These are phyloP conservation scores for Coniochaeta sp. DNA, from an alignment of 2,329 filamentous ascomycete genomes.

Conservation along the genomic window DNA sequence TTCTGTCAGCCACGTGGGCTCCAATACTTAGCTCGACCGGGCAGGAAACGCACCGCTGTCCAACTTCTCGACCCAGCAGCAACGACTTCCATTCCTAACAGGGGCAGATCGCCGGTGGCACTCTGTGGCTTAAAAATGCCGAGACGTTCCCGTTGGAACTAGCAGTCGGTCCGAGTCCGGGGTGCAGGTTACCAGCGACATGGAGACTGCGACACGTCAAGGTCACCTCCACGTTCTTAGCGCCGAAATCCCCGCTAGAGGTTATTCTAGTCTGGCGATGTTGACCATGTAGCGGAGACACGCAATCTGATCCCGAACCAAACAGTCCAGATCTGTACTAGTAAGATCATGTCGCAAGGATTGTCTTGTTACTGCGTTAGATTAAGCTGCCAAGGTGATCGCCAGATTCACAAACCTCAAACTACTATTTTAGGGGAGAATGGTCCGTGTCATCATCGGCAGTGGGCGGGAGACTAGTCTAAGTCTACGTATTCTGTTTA, in stretches of 20 bases:
- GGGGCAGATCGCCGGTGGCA: not conserved
- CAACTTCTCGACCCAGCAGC: not conserved
- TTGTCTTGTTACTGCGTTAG: too few relatives aligned
- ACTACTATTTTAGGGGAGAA: too few relatives aligned
- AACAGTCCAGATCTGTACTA: too few relatives aligned
- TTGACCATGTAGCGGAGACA: not conserved
- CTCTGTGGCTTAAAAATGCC: not conserved
- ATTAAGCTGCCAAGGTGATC: too few relatives aligned
- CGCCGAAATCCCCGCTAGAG: not conserved
- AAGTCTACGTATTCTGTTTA: too few relatives aligned
- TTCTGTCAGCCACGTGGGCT: not conserved
- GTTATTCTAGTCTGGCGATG: not conserved
- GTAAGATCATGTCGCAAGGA: too few relatives aligned
- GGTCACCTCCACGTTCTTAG: not conserved
- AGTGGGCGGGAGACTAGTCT: too few relatives aligned
- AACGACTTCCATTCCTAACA: not conserved
- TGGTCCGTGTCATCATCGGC: too few relatives aligned
- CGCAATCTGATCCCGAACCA: not conserved
- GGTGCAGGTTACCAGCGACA: not conserved
- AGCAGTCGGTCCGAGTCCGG: not conserved
- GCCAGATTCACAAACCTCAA: too few relatives aligned
- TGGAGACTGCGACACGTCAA: not conserved
- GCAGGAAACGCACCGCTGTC: not conserved
- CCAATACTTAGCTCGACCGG: not conserved
- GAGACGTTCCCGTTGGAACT: not conserved